Evolutionary conservation across 2,329 filamentous ascomycete species (phyloP), one percentile per base, ranked within the genome.

Genomic region (Arthrobotrys pseudoclavata): DNA sequence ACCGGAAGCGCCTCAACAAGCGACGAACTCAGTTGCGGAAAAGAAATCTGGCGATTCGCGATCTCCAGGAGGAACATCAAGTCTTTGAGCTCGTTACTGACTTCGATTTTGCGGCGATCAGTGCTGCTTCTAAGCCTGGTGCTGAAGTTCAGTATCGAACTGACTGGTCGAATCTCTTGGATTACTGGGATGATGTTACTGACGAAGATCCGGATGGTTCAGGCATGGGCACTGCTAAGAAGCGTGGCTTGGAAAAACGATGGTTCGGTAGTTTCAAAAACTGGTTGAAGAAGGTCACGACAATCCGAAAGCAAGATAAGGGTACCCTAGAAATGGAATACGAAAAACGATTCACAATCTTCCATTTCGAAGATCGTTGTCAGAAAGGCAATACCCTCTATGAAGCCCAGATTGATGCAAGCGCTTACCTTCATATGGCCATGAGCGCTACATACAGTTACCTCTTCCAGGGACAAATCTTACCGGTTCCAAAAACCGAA

Each of bases 101-200:
- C 24, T 55, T 67, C 31, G 50, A 67, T 12, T 67, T 67, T 34
- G 63, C 63, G 2, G 26, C 63, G 10, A 67, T 67, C 7, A 24
- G 26, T 18, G 63, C 63, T 10, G 63, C 63, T 4, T 26, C 45
- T 15, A 67, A 67, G 12, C 63, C 63, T 24, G 63, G 63, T n/a
- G 63, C 63, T n/a, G 26, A 67, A 31, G 63, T 67, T n/a, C 63
- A 67, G 47, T 67, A 53, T 29, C 47, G 63, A 4, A 55, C 63
- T n/a, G 63, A 67, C 13, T 67, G 50, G 45, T 67, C 63, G 2
- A 67, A 67, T 15, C 63, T 67, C 2, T 26, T 67, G 26, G 47
- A 67, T 20, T 67, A 67, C 26, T 67, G 63, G 63, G 63, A 67
- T 55, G 63, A 67, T 40, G 50, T 67, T 34, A 63, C 60, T 31